These are phyloP conservation scores for Leccinum broughii DNA, from an alignment of 768 basidiomycete genomes.

Conservation along the genomic window DNA sequence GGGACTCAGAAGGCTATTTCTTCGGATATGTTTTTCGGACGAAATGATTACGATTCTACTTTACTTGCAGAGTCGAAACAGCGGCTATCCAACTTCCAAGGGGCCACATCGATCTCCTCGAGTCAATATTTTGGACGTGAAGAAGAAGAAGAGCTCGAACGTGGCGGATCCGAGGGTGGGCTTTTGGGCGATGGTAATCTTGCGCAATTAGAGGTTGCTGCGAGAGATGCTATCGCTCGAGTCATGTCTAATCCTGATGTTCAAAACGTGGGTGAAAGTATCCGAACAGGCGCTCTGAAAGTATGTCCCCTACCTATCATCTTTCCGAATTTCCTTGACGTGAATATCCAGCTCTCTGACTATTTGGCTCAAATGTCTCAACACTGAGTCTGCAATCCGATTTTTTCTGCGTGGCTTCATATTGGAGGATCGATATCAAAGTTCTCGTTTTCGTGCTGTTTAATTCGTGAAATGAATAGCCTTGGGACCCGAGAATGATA, in stretches of 20 bases:
- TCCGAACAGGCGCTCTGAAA: constrained; percentile 81
- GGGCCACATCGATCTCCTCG: constrained; percentile 91
- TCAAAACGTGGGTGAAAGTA: constrained; percentile 78
- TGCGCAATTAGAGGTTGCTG: constrained; percentile 61
- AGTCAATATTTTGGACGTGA: constrained; percentile 97
- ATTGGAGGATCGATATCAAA: constrained; percentile 3
- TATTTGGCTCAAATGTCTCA: constrained; percentile 71
- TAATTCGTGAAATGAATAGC: constrained; percentile 17
- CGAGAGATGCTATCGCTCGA: constrained; percentile 71
- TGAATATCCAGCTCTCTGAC: constrained; percentile 50
- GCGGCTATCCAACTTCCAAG: constrained; percentile 82
- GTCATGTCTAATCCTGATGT: constrained; percentile 86
- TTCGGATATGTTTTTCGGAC: constrained; percentile 96
- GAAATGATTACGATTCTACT: constrained; percentile 80
- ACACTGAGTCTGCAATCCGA: constrained; percentile 26
- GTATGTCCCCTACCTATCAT: constrained; percentile 39
- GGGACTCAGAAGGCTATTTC: constrained; percentile 94
- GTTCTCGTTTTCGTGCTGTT: constrained; percentile 9
- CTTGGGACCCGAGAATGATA: not conserved
- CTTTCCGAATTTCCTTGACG: constrained; percentile 1
- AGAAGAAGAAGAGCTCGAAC: constrained; percentile 55
- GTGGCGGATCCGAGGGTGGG: constrained; percentile 54
- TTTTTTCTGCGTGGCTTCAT: constrained; percentile 1
- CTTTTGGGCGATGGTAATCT: constrained; percentile 49
- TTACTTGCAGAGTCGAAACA: constrained; percentile 74